Evolutionary conservation across 2,329 filamentous ascomycete genomes (phyloP), one percentile per base, ranked within the genome.

Genomic region (Stagonosporopsis chrysanthemi): DNA sequence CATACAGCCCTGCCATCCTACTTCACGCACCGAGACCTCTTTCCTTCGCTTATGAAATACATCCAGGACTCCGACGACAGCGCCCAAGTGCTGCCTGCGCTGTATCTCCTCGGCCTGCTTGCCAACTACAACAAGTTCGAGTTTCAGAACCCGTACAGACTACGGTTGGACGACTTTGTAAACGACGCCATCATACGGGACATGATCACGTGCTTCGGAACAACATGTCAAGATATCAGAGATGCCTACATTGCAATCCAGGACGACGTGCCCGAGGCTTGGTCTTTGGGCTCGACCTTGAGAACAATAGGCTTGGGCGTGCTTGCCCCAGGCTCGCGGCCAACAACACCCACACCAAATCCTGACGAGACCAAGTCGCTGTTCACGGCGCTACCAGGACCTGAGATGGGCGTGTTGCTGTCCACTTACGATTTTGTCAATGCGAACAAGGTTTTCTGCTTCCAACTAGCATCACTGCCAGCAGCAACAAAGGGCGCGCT

Each of bases 71-170:
- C 88, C 41, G 88, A 92, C 59, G 83, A 84, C 23, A 31, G 79
- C 82, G 17, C 82, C 84, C 68, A 86, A 86, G 56, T 84, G 51
- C 48, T 91, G 40, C 86, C 90, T 56, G 90, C 94, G 0, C 92
- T 97, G 65, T 86, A 89, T 14, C 84, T 98, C 9, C 83, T 97
- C 19, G 94, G 94, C 12, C 83, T 98, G 4, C 81, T 99, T 50
- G 90, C 91, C 63, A 99, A 98, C 78, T 98, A 98, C 83, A 98
- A 99, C 84, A 99, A 98, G 76, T 99, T 99, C 71, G 95, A 99
- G 77, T 94, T 96, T 55, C 93, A 97, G 74, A 99, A 99, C 67
- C 94, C 94, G 0, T 99, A 99, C 69, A 90, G 95, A 68, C 81
- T 96, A 61, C 90, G 94, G 26, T 84, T 99, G 15, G 92, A 94